phyloP scores from a whole-genome alignment of 495 filamentous ascomycete species.

The Aspergillus sparsus region DNA sequence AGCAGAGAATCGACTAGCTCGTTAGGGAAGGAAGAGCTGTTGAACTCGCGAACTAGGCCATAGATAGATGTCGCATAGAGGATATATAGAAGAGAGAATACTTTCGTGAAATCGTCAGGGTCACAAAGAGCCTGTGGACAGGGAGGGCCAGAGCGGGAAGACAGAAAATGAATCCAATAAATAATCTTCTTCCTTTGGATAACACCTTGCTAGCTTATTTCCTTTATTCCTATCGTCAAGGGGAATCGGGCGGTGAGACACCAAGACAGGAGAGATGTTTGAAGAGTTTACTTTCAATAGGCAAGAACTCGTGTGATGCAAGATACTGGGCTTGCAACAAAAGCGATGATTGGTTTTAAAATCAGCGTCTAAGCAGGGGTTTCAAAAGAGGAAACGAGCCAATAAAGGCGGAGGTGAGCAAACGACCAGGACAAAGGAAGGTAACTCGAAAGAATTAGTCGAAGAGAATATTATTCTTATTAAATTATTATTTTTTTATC shows the following conservation, averaged over 20 bases:
- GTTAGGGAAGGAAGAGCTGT: background rate
- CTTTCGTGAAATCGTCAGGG: too few relatives aligned
- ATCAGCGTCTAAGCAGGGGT: background rate
- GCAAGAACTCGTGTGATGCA: background rate
- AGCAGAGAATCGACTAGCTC: background rate
- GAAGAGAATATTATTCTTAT: too few relatives aligned
- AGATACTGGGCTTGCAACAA: background rate
- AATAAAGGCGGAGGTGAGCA: background rate
- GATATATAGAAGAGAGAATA: slow-evolving; percentile 4
- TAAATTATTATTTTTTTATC: too few relatives aligned
- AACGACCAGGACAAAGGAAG: slow-evolving; percentile 1
- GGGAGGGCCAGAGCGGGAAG: background rate
- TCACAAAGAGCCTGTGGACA: too few relatives aligned
- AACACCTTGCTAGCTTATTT: background rate
- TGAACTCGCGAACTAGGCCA: slow-evolving; percentile 25
- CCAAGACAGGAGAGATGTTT: background rate
- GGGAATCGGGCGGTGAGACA: background rate
- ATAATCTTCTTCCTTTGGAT: background rate
- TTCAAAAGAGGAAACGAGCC: background rate
- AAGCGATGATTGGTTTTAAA: too few relatives aligned
- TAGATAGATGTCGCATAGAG: slow-evolving; percentile 15
- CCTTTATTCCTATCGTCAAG: background rate
- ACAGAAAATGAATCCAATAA: background rate
- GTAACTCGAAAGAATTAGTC: background rate
- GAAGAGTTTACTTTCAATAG: background rate